A percentile compares a stretch with the other conserved stretches of the same genome.
Conservation (phyloP, 1,284 basidiomycete species). For the Phellopilus nigrolimitatus region DNA sequence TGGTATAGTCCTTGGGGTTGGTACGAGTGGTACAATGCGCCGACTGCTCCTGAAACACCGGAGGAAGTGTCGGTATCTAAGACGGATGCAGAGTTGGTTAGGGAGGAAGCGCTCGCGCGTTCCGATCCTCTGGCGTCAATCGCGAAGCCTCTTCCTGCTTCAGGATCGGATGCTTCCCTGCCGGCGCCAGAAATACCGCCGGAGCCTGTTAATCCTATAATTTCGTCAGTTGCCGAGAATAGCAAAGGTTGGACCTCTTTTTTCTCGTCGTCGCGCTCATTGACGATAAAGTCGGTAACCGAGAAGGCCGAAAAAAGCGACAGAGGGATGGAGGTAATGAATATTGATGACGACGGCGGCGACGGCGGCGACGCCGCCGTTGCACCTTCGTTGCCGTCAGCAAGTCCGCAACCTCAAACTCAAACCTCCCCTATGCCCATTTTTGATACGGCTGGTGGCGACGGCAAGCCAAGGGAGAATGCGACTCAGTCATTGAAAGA, state of each 20-base stretch:
- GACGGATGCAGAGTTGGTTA: conserved; percentile 40
- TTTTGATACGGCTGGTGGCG: not conserved
- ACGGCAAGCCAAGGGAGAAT: not conserved
- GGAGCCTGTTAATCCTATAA: conserved; percentile 31
- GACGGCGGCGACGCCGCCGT: no score
- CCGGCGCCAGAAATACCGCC: not conserved
- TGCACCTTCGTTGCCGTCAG: conserved; percentile 4
- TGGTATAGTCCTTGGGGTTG: conserved; percentile 53
- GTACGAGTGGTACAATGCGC: conserved; percentile 33
- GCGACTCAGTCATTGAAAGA: not conserved
- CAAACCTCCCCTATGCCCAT: not conserved
- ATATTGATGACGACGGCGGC: conserved; percentile 50
- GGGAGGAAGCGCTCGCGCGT: conserved; percentile 40
- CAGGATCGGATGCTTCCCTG: not conserved
- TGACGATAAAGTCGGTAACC: conserved; percentile 39
- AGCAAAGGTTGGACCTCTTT: conserved; percentile 53
- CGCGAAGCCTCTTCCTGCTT: conserved; percentile 9
- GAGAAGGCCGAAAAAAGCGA: conserved; percentile 30
- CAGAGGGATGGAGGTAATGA: conserved; percentile 65
- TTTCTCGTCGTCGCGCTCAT: conserved; percentile 41
- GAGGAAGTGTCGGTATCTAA: conserved; percentile 22
- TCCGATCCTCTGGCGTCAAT: conserved; percentile 15
- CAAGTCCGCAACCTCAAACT: no score
- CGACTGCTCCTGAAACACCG: conserved; percentile 14
- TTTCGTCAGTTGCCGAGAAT: conserved; percentile 34